phyloP scores from a whole-genome alignment of 2,329 filamentous ascomycete genomes.

The Aspergillus proliferans region DNA sequence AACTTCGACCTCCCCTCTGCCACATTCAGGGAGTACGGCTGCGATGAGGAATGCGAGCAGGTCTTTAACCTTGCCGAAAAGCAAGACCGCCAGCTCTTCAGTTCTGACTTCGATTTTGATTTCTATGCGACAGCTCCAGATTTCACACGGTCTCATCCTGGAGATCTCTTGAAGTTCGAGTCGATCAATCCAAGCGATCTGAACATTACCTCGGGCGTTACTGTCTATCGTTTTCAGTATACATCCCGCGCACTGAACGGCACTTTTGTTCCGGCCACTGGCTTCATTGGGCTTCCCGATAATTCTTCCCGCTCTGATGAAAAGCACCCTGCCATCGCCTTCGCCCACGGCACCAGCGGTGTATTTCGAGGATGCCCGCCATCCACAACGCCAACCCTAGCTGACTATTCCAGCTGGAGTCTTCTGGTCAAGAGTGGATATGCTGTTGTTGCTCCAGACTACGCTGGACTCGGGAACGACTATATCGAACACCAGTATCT shows the following conservation, averaged over 20 bases:
- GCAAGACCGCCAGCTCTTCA: slow-evolving; percentile 9
- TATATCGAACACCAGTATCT: slow-evolving; percentile 7
- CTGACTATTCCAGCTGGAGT: slow-evolving; percentile 6
- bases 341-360: slow-evolving; percentile 8
- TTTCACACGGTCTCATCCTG: slow-evolving; percentile 4
- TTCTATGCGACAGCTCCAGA: slow-evolving; percentile 8
- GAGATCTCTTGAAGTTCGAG: slow-evolving; percentile 7
- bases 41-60: background rate
- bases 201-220: background rate
- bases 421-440: slow-evolving; percentile 1
- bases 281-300: slow-evolving; percentile 3
- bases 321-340: slow-evolving; percentile 5
- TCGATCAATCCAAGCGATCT: slow-evolving; percentile 1
- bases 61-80: background rate
- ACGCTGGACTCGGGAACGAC: slow-evolving; percentile 5
- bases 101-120: slow-evolving; percentile 3
- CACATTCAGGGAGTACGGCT: background rate
- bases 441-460: slow-evolving; percentile 5
- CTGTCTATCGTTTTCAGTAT: slow-evolving; percentile 5
- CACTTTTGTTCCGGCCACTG: slow-evolving; percentile 3
- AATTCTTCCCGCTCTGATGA: background rate
- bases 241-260: slow-evolving; percentile 2
- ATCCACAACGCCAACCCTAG: slow-evolving; percentile 3
- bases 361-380: slow-evolving; percentile 5
- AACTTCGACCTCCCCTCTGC: background rate